Percentiles rank a stretch among this genome's conserved stretches.
Conservation (phyloP, 257 asterid genomes). For the Ilex aquifolium region DNA sequence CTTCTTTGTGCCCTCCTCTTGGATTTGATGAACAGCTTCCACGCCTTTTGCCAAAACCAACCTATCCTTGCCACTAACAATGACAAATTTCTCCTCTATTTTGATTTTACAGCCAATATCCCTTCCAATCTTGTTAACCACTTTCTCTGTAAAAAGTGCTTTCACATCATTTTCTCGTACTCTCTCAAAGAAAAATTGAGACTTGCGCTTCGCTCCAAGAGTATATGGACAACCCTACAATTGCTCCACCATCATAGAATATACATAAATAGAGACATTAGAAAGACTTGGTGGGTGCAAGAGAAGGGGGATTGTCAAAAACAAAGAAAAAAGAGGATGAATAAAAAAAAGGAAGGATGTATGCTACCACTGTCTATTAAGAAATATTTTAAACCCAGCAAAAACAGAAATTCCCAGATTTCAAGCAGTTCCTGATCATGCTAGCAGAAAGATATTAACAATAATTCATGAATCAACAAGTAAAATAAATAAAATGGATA, state of each 20-base stretch:
- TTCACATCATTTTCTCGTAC: conserved; percentile 88
- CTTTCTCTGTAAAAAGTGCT: conserved; percentile 76
- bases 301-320: too few species aligned
- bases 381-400: too few species aligned
- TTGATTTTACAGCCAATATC: conserved; percentile 92
- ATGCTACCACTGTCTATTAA: too few species aligned
- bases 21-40: conserved; percentile 82
- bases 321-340: too few species aligned
- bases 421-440: too few species aligned
- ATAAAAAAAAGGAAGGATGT: too few species aligned
- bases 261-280: background rate
- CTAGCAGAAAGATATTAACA: too few species aligned
- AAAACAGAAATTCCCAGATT: too few species aligned
- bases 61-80: conserved; percentile 97
- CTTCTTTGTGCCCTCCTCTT: conserved; percentile 57
- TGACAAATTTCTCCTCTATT: conserved; percentile 85
- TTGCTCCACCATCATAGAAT: conserved; percentile 11
- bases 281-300: too few species aligned
- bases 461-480: too few species aligned
- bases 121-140: conserved; percentile 72
- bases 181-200: conserved; percentile 93
- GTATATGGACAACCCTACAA: conserved; percentile 96
- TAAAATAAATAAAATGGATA: too few species aligned
- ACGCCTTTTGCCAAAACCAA: conserved; percentile 82
- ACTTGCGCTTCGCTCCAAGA: conserved; percentile 90